phyloP scores from a whole-genome alignment of 202 grass and related monocot genomes.

The Hordeum pubiflorum region DNA sequence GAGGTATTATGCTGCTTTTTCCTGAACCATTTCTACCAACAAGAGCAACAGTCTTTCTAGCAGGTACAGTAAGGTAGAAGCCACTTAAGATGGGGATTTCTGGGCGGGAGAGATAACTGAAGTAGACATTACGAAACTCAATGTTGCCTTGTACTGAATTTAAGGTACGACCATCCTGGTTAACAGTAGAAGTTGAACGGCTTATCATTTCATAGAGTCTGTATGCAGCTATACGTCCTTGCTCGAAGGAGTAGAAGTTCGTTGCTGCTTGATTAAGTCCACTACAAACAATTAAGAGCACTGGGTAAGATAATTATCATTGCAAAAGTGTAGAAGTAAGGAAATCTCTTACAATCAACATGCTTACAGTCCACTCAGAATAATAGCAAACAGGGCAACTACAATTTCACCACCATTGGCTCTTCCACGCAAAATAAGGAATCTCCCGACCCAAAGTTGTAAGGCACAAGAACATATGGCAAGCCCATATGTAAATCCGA shows the following conservation, averaged over 20 bases:
- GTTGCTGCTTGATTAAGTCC: slow-evolving; percentile 97
- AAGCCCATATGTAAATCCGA: slow-evolving; percentile 97
- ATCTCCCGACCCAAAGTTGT: slow-evolving; percentile 92
- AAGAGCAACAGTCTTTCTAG: slow-evolving; percentile 89
- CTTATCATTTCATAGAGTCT: slow-evolving; percentile 98
- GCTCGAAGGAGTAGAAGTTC: slow-evolving; percentile 97
- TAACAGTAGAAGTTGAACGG: slow-evolving; percentile 68
- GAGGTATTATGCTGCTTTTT: slow-evolving; percentile 99
- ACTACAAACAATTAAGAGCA: slow-evolving; percentile 42
- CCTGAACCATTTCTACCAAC: slow-evolving; percentile 97
- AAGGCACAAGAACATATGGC: slow-evolving; percentile 98
- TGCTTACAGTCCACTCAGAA: slow-evolving; percentile 91
- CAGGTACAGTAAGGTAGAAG: slow-evolving; percentile 84
- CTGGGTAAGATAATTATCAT: slow-evolving; percentile 12
- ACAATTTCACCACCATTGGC: slow-evolving; percentile 92
- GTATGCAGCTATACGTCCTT: slow-evolving; percentile 95
- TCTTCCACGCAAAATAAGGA: slow-evolving; percentile 60
- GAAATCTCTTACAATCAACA: slow-evolving; percentile 2
- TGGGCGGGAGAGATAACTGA: slow-evolving; percentile 94
- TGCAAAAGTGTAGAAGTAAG: slow-evolving; percentile 13
- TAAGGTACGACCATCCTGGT: slow-evolving; percentile 71
- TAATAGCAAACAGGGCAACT: slow-evolving; percentile 75
- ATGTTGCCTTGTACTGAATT: slow-evolving; percentile 84
- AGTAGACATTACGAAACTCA: slow-evolving; percentile 98
- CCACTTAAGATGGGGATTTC: slow-evolving; percentile 98